Percentiles rank a stretch among this genome's conserved stretches.
phyloP scores from a whole-genome alignment of 306 rosid species.

The Cucumis cinereus region DNA sequence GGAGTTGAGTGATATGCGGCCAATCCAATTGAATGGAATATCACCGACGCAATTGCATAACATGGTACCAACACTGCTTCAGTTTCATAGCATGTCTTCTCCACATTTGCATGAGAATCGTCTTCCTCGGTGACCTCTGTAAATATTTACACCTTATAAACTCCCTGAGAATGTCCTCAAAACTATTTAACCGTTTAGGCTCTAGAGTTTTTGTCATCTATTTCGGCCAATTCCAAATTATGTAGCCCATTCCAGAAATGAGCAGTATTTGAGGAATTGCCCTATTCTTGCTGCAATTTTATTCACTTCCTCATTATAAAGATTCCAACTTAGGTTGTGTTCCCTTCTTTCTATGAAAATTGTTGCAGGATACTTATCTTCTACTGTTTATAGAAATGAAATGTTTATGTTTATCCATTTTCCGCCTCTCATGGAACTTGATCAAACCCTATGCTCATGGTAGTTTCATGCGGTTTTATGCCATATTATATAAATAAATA shows the following conservation, averaged over 20 bases:
- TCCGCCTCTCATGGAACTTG: too few species aligned
- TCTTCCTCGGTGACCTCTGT: slow-evolving; percentile 7
- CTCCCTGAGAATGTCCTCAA: not conserved
- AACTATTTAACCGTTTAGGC: not conserved
- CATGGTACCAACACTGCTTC: slow-evolving; percentile 9
- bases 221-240: not conserved
- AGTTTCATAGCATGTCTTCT: slow-evolving; percentile 2
- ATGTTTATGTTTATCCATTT: too few species aligned
- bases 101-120: slow-evolving; percentile 5
- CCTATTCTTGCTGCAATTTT: not conserved
- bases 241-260: not conserved
- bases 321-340: not conserved
- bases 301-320: not conserved
- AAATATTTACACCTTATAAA: not conserved
- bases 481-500: too few species aligned
- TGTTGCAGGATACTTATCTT: not conserved
- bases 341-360: not conserved
- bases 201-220: not conserved
- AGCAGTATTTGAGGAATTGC: not conserved
- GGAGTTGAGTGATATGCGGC: not conserved
- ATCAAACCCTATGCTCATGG: too few species aligned
- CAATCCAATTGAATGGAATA: slow-evolving; percentile 2
- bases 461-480: too few species aligned
- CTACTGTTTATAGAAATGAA: too few species aligned
- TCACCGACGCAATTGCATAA: slow-evolving; percentile 9